Percentiles rank a stretch among this genome's conserved stretches.
These are phyloP conservation scores for Pilasporangium apinafurcum DNA, from an alignment of 352 stramenopile species.

Conservation along the genomic window DNA sequence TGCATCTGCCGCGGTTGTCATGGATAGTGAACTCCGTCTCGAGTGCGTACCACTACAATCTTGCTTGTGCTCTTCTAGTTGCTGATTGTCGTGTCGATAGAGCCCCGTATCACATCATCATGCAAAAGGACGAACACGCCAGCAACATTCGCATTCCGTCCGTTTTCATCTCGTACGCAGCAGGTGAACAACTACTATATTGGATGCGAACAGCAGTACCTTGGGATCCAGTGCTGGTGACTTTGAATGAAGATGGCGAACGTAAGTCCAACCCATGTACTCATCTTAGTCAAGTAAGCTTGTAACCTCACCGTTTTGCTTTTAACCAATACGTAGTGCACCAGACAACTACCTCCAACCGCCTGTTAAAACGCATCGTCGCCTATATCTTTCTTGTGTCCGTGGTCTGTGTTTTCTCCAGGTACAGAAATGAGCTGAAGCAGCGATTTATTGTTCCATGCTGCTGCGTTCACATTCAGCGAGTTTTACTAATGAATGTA, in stretches of 20 bases:
- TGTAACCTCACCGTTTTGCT: too few relatives aligned
- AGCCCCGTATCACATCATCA: constrained; percentile 76
- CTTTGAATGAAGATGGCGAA: constrained; percentile 50
- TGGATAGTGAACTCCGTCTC: constrained; percentile 52
- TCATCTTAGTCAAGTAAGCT: background rate
- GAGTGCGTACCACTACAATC: constrained; percentile 29
- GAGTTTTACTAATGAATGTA: background rate
- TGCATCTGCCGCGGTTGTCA: constrained; percentile 62
- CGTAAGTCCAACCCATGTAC: constrained; percentile 20
- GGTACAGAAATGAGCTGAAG: constrained; percentile 3
- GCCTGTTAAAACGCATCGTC: constrained; percentile 57
- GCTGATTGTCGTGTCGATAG: constrained; percentile 12
- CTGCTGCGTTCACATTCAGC: background rate
- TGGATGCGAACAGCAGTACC: constrained; percentile 25
- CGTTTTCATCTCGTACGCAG: constrained; percentile 65
- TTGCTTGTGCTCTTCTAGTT: background rate
- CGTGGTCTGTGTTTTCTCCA: constrained; percentile 74
- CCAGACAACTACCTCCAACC: constrained; percentile 44
- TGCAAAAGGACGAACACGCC: constrained; percentile 78
- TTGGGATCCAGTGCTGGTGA: constrained; percentile 53
- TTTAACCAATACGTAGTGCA: constrained; percentile 27
- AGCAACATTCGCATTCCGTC: constrained; percentile 54
- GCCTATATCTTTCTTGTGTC: constrained; percentile 76
- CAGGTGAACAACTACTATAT: constrained; percentile 50
- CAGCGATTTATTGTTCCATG: background rate